These are phyloP conservation scores for Vaccinium vitisidaea DNA, from an alignment of 148 eudicot genomes.

Conservation along the genomic window DNA sequence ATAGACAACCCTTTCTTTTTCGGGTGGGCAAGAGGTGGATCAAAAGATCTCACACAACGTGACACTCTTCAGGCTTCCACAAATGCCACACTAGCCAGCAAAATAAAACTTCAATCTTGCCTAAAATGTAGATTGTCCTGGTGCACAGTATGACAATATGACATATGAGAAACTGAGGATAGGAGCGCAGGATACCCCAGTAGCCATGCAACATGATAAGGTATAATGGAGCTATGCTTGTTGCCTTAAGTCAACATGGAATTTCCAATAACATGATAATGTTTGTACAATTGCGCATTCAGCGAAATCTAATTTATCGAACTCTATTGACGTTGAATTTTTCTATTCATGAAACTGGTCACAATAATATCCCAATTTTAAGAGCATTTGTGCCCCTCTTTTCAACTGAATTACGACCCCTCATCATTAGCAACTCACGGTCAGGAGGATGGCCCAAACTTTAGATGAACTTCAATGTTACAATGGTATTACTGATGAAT, in stretches of 20 bases:
- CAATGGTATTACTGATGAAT: background rate
- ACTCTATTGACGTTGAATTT: background rate
- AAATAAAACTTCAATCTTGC: background rate
- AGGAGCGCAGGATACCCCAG: background rate
- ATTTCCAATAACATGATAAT: background rate
- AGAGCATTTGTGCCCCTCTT: background rate
- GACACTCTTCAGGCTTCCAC: conserved; percentile 1
- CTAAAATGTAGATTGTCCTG: background rate
- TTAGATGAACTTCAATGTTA: background rate
- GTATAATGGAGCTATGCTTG: background rate
- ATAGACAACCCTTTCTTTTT: background rate
- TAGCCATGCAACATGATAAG: background rate
- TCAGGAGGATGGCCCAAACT: background rate
- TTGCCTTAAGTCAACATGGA: background rate
- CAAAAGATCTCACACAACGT: background rate
- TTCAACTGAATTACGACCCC: background rate
- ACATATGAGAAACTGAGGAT: background rate
- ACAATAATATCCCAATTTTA: background rate
- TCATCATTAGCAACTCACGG: background rate
- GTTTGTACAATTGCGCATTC: background rate
- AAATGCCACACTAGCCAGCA: background rate
- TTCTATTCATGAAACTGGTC: background rate
- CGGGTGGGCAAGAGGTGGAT: background rate
- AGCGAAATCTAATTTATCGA: background rate
- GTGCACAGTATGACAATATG: background rate